Evolutionary conservation across 768 basidiomycete genomes (phyloP).

Genomic region (Trametes sanguinea): DNA sequence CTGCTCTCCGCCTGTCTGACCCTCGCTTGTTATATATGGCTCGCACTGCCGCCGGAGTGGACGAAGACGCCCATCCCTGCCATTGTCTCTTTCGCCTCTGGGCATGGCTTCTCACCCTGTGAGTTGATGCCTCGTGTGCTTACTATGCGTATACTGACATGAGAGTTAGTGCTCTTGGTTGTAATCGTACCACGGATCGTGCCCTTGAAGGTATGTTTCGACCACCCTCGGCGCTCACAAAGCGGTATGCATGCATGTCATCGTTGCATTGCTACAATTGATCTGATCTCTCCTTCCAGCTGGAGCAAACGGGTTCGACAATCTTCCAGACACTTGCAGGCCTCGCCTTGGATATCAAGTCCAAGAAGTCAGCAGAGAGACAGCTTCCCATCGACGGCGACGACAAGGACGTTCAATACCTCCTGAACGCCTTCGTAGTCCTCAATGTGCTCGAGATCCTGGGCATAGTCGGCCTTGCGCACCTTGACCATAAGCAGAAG

Average conservation of each 20-base stretch:
- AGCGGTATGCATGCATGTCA: slow-evolving; percentile 45
- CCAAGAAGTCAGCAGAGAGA: slow-evolving; percentile 26
- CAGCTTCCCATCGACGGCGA: slow-evolving; percentile 18
- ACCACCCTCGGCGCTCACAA: slow-evolving; percentile 81
- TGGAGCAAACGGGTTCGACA: slow-evolving; percentile 75
- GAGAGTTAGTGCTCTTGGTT: slow-evolving; percentile 61
- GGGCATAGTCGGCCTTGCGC: slow-evolving; percentile 50
- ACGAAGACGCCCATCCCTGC: slow-evolving; percentile 64
- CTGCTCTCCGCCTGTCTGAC: slow-evolving; percentile 60
- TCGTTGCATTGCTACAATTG: no score
- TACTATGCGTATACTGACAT: background rate
- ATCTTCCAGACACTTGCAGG: slow-evolving; percentile 76
- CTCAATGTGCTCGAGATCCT: slow-evolving; percentile 59
- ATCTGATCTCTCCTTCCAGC: slow-evolving; percentile 38
- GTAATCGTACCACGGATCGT: slow-evolving; percentile 76
- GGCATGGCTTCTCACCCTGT: slow-evolving; percentile 76
- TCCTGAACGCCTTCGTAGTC: slow-evolving; percentile 58
- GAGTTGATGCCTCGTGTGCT: slow-evolving; percentile 27
- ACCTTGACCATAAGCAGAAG: slow-evolving; percentile 48
- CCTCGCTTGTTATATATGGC: slow-evolving; percentile 63
- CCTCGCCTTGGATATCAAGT: slow-evolving; percentile 56
- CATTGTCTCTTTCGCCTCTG: slow-evolving; percentile 60
- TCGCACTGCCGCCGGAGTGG: slow-evolving; percentile 57
- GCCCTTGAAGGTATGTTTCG: slow-evolving; percentile 66
- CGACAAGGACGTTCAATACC: slow-evolving; percentile 42